Percentiles rank a stretch among this genome's conserved stretches.
phyloP scores from a whole-genome alignment of 1,284 basidiomycete species.

The Takashimella tepidaria region DNA sequence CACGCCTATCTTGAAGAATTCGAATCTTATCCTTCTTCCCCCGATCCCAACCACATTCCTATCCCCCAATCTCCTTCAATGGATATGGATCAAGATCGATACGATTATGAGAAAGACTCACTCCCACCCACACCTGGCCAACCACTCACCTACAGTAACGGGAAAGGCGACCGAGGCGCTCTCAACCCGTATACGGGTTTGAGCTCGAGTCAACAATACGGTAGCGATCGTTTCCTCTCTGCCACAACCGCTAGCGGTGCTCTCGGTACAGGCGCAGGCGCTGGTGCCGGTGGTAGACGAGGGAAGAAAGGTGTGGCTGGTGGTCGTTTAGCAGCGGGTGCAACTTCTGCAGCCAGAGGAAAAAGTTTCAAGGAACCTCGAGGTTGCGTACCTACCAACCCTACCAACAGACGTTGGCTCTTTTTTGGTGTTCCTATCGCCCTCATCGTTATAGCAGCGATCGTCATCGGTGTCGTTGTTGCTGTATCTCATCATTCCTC shows the following conservation, averaged over 20 bases:
- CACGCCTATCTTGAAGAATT: conserved; percentile 34
- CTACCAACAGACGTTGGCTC: conserved; percentile 29
- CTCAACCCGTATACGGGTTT: not conserved
- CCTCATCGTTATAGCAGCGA: conserved; percentile 34
- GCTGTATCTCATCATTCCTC: conserved; percentile 7
- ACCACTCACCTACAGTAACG: conserved; percentile 13
- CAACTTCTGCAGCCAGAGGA: not conserved
- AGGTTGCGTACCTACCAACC: conserved; percentile 11
- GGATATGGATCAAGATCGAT: conserved; percentile 3
- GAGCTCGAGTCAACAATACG: not conserved
- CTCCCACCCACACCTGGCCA: conserved; percentile 3
- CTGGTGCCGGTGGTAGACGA: not conserved
- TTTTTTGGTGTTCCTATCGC: conserved; percentile 30
- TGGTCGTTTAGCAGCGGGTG: not conserved
- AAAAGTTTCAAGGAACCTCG: not conserved
- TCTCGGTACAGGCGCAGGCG: not conserved
- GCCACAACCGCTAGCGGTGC: conserved; percentile 4
- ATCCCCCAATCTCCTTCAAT: conserved; percentile 11
- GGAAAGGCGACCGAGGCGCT: not conserved
- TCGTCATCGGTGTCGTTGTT: conserved; percentile 31
- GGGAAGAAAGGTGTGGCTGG: not conserved
- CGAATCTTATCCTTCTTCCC: conserved; percentile 20
- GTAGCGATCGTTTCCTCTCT: conserved; percentile 18
- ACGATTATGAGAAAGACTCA: conserved; percentile 17
- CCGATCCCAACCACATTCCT: conserved; percentile 22